Base-by-base conservation (phyloP, 257 asterid genomes). In the Solanum chiquidenum region DNA sequence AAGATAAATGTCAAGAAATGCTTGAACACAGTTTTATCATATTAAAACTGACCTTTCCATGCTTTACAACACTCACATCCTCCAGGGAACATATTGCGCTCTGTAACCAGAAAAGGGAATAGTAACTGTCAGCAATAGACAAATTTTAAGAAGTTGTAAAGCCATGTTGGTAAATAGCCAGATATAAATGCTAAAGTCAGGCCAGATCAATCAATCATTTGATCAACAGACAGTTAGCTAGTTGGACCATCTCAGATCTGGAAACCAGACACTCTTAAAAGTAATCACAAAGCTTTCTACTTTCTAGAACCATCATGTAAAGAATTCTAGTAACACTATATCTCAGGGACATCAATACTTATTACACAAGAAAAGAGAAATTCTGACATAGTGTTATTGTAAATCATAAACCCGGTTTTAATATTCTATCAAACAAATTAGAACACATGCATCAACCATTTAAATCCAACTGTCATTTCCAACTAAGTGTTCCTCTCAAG, bases 81-180 rank as follows among this genome's bases (percentile, higher is more conserved):
- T 94, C 96, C 91, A 97, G 91, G 83, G 99, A 96, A 88, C 98
- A 95, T 89, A 97, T 97, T 27, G 98, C 99, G 90, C 93, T 77
- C 99, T 97, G 98, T 93, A 92, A 93, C 77, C 90, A 92, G 88
- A 87, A 93, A 88, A 90, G 29, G 69, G 85, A 49, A 46, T 49
- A 29, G 16, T 82, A 49, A 49, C 44, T 29, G 69, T 82, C 68
- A 49, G 42, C 68, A 82, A 82, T 82, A 49, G 69, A 18, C 69
- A 82, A 49, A 29, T 49, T 27, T 42, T 31, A 46, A 29, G 29
- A 29, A 29, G 68, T 46, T 27, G 69, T 29, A 31, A 55, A 29
- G 27, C 42, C 29, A 18, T 49, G 42, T 49, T 29, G 68, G 69
- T 49, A 25, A 88, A n/a, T 33, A 58, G 34, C 16, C 69, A 25